Evolutionary conservation across 495 filamentous ascomycete species (phyloP).

Genomic region (Cudoniella acicularis): DNA sequence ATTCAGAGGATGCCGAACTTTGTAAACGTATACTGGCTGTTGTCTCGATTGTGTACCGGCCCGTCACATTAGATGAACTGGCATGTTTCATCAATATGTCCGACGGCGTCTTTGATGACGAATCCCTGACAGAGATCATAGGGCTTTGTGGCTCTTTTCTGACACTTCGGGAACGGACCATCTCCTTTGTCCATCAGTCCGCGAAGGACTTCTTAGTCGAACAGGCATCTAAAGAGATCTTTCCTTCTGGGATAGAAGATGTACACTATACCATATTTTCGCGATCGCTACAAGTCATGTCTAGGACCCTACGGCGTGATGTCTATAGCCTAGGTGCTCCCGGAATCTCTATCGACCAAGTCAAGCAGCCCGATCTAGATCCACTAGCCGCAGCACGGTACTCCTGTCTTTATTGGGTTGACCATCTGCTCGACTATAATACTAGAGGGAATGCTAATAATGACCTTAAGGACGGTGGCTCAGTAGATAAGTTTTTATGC

Average conservation of each 20-base stretch:
- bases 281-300: constrained; percentile 12
- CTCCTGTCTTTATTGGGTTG: constrained; percentile 17
- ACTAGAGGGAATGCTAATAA: neutral
- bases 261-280: constrained; percentile 8
- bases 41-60: constrained; percentile 13
- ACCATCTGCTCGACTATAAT: constrained; percentile 2
- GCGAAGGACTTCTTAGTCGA: constrained; percentile 28
- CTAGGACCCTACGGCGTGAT: constrained; percentile 15
- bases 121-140: constrained; percentile 14
- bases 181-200: constrained; percentile 31
- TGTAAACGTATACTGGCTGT: constrained; percentile 23
- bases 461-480: constrained; percentile 6
- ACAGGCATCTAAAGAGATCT: constrained; percentile 22
- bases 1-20: constrained; percentile 24
- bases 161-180: constrained; percentile 21
- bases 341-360: constrained; percentile 17
- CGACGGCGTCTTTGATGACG: neutral
- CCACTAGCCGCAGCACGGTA: constrained; percentile 12
- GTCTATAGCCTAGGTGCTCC: constrained; percentile 15
- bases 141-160: constrained; percentile 26
- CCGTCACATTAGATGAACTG: constrained; percentile 13
- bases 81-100: neutral
- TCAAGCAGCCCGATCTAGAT: constrained; percentile 11
- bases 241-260: constrained; percentile 22
- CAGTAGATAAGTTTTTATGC: constrained; percentile 8